These are phyloP conservation scores for Candida lessepsii DNA, from an alignment of 805 yeast species.

Conservation along the genomic window DNA sequence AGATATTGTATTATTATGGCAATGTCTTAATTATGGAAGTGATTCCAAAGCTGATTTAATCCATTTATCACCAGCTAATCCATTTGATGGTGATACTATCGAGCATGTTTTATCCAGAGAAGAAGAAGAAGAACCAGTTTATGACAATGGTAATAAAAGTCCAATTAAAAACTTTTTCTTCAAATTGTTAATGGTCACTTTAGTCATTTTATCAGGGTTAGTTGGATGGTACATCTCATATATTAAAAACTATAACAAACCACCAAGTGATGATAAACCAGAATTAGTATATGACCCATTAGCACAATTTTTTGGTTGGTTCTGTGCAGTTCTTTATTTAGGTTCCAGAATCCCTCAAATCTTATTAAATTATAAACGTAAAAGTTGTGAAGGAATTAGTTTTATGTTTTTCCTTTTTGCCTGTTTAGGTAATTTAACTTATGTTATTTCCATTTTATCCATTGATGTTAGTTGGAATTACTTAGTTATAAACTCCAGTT, in stretches of 20 bases:
- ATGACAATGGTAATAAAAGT: slow-evolving; percentile 26
- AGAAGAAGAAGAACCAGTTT: slow-evolving; percentile 19
- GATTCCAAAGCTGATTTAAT: slow-evolving; percentile 62
- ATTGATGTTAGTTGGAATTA: slow-evolving; percentile 71
- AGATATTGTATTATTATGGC: slow-evolving; percentile 78
- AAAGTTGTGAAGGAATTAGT: slow-evolving; percentile 93
- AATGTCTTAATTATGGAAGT: slow-evolving; percentile 77
- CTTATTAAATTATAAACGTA: slow-evolving; percentile 75
- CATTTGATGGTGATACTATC: slow-evolving; percentile 67
- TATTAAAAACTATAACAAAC: slow-evolving; percentile 42
- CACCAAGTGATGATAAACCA: slow-evolving; percentile 26
- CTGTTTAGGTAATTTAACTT: slow-evolving; percentile 88
- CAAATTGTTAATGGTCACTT: slow-evolving; percentile 53
- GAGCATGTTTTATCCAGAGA: slow-evolving; percentile 57
- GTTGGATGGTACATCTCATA: slow-evolving; percentile 83
- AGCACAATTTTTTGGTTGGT: slow-evolving; percentile 87
- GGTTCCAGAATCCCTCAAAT: slow-evolving; percentile 95
- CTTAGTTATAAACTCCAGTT: slow-evolving; percentile 77
- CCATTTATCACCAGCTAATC: slow-evolving; percentile 87
- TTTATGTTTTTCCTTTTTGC: slow-evolving; percentile 93
- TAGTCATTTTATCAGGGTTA: slow-evolving; percentile 76
- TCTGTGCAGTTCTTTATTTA: slow-evolving; percentile 69
- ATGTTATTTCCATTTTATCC: slow-evolving; percentile 79
- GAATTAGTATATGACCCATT: slow-evolving; percentile 64
- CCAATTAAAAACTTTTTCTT: slow-evolving; percentile 18